Evolutionary conservation across 139 green algal species (phyloP).

Genomic region (Mychonastes homosphaera): DNA sequence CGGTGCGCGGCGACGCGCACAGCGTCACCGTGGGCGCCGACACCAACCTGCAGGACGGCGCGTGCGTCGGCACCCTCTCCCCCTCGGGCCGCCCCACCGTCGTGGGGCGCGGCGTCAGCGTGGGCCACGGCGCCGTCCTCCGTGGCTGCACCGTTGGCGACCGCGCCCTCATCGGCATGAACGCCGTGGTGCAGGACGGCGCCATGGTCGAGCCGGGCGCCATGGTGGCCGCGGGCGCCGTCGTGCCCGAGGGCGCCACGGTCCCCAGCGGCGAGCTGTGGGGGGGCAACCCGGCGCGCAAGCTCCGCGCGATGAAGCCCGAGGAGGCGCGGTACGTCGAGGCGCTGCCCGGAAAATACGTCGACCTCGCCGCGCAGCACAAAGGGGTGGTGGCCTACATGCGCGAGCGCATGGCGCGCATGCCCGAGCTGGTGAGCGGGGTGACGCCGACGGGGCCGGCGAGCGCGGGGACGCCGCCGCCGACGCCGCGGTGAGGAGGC

Average conservation of each 20-base stretch:
- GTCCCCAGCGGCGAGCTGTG: slow-evolving; percentile 69
- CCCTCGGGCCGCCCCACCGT: slow-evolving; percentile 27
- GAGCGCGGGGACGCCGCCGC: neutral
- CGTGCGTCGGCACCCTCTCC: slow-evolving; percentile 48
- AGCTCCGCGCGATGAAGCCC: slow-evolving; percentile 71
- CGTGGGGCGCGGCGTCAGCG: slow-evolving; percentile 82
- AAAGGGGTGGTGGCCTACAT: slow-evolving; percentile 31
- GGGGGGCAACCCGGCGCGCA: slow-evolving; percentile 69
- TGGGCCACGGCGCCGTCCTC: slow-evolving; percentile 71
- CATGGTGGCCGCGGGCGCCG: slow-evolving; percentile 83
- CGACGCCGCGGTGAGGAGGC: too few relatives aligned
- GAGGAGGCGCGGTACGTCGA: slow-evolving; percentile 72
- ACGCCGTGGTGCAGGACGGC: slow-evolving; percentile 75
- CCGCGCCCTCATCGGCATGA: slow-evolving; percentile 86
- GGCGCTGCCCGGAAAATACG: slow-evolving; percentile 33
- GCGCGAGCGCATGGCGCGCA: slow-evolving; percentile 7
- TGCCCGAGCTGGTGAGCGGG: too few relatives aligned
- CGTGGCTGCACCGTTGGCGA: slow-evolving; percentile 84
- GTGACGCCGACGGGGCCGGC: neutral
- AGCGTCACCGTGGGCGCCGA: slow-evolving; percentile 67
- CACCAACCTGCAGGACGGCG: slow-evolving; percentile 92
- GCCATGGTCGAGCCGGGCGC: slow-evolving; percentile 52
- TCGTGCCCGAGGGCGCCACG: slow-evolving; percentile 58
- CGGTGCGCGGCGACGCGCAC: slow-evolving; percentile 77
- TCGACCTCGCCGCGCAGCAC: slow-evolving; percentile 38